These are phyloP conservation scores for Candida multigemmis DNA, from an alignment of 805 yeast species.

Conservation along the genomic window DNA sequence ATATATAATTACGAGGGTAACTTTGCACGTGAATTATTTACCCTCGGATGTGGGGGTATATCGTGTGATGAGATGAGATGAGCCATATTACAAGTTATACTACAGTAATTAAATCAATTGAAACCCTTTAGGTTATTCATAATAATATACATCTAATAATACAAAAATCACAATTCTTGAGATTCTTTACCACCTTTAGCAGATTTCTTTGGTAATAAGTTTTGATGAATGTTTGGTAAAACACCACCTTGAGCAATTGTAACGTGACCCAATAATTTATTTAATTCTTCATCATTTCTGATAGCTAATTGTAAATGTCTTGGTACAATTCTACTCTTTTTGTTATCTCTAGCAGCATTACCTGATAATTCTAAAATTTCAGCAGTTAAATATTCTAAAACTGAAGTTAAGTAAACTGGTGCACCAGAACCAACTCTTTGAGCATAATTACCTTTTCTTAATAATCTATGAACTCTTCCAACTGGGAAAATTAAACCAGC, in stretches of 20 bases:
- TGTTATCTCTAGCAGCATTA: constrained; percentile 45
- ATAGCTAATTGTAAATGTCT: constrained; percentile 45
- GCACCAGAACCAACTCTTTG: constrained; percentile 47
- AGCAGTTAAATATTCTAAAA: constrained; percentile 40
- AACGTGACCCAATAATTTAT: constrained; percentile 41
- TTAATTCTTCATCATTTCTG: constrained; percentile 45
- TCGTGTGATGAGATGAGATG: constrained; percentile 3
- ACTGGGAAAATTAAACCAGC: constrained; percentile 45
- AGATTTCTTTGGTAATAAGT: constrained; percentile 47
- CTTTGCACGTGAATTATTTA: too few relatives aligned
- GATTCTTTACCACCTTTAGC: constrained; percentile 44
- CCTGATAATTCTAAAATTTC: constrained; percentile 45
- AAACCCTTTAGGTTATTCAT: neutral
- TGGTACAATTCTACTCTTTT: constrained; percentile 43
- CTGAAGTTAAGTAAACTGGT: constrained; percentile 42
- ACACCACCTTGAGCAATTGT: constrained; percentile 47
- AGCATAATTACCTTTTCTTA: constrained; percentile 43
- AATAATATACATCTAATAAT: constrained; percentile 5
- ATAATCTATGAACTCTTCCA: constrained; percentile 43
- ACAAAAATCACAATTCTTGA: constrained; percentile 42
- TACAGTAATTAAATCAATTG: neutral
- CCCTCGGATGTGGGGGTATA: too few relatives aligned
- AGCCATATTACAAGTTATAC: constrained; percentile 2
- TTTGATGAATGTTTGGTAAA: constrained; percentile 41
- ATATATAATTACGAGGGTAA: too few relatives aligned